Base-by-base conservation (phyloP, 148 eudicot species). In the Camellia sinensis region DNA sequence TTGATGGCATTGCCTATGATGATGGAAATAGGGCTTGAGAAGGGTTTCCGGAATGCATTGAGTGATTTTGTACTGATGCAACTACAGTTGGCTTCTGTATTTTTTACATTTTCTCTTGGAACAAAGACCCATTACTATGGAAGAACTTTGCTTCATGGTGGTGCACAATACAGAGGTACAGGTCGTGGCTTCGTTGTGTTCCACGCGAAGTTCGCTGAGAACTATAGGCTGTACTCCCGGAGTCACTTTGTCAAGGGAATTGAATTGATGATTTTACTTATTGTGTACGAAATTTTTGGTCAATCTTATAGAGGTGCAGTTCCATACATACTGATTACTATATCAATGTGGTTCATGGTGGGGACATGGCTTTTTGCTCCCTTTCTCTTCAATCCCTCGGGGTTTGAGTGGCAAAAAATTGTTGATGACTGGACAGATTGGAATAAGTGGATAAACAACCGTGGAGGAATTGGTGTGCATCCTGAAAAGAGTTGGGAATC, bases 171-270 rank as follows among this genome's bases (percentile, higher is more conserved):
- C 71, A 84, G 93, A 80, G 86, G 81, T 77, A 92, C 95, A 3
- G 95, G 95, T 6, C 95, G 95, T 76, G 95, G 95, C 9, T 92
- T 92, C 79, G 95, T 92, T 37, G 95, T 92, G 80, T 90, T 90
- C 67, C 95, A 92, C 69, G 92, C 92, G 11, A 90, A 89, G 74
- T 92, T 92, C 81, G 91, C 91, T 40, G 91, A 90, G 19, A 92
- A 92, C 78, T 92, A 90, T 66, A 82, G 92, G 76, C 82, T 90
- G 15, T 92, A 92, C 81, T 90, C 93, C 10, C 86, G 96, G 29
- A 90, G 91, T 76, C 96, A 92, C 73, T 92, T 92, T 80, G 91
- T 92, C 54, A 92, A 92, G 82, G 96, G 89, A 71, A 78, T 92
- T 50, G 96, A 92, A 79, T 82, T 92, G 59, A 83, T 90, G 89